These are phyloP conservation scores for Grosmannia penicillata DNA, from an alignment of 2,329 filamentous ascomycete genomes.

Conservation along the genomic window DNA sequence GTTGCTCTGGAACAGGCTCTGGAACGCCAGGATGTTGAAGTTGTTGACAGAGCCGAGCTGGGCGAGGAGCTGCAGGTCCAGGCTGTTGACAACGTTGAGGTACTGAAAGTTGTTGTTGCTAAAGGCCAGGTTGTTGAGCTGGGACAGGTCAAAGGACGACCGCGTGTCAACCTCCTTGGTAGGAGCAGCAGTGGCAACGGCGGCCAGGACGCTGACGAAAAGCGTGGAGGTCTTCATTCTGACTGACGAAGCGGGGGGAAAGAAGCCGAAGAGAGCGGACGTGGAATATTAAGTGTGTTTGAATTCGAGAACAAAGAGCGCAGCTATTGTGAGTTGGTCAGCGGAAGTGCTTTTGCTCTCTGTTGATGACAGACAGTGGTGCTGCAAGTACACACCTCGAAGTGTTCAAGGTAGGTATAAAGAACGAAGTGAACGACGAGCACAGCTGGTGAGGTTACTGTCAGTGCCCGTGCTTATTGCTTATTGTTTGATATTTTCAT, in stretches of 20 bases:
- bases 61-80: constrained; percentile 28
- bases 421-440: constrained; percentile 31
- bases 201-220: constrained; percentile 28
- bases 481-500: too few species aligned
- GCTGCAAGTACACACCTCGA: constrained; percentile 19
- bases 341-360: background rate
- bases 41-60: constrained; percentile 27
- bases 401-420: constrained; percentile 23
- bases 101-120: constrained; percentile 28
- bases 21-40: constrained; percentile 28
- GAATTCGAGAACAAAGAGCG: constrained; percentile 25
- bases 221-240: constrained; percentile 35
- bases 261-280: constrained; percentile 15
- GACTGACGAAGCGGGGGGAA: constrained; percentile 13
- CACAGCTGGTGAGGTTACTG: too few species aligned
- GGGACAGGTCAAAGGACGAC: constrained; percentile 22
- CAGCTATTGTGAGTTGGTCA: constrained; percentile 21
- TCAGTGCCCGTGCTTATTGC: too few species aligned
- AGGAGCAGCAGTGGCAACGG: constrained; percentile 28
- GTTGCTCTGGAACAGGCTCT: constrained; percentile 18
- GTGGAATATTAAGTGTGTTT: constrained; percentile 15
- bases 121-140: constrained; percentile 25
- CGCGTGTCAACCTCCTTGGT: constrained; percentile 21
- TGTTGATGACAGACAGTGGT: background rate
- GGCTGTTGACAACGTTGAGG: constrained; percentile 29